Evolutionary conservation across 2,329 filamentous ascomycete species (phyloP), one percentile per base, ranked within the genome.

Genomic region (Scolecobasidium constrictum): DNA sequence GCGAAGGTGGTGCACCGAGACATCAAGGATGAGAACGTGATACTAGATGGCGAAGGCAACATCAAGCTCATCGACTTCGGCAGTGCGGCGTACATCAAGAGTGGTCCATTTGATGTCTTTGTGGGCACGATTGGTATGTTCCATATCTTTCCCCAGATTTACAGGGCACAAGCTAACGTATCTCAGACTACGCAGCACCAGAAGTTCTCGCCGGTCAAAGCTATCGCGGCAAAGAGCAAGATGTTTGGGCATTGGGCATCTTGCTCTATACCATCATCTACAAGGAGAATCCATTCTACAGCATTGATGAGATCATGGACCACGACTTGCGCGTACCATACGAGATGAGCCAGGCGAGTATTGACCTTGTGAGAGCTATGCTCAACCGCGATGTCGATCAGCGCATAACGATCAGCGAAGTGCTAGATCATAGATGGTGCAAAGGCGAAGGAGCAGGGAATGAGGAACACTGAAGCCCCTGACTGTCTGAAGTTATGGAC

Each of bases 221-320:
- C 13, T 98, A 98, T 64, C 78, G 83, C 51, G 92, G 92, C 56
- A 94, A 93, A 63, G 90, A 94, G 61, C 92, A 98, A 68, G 92
- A 98, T 57, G 87, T 98, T 21, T 98, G 92, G 92, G 92, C 92
- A 1, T 73, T 98, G 13, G 92, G 92, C 18, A 96, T 98, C 55
- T 74, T 98, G 19, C 77, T 98, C 12, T 98, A 98, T 68, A 98
- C 92, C 20, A 95, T 98, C 56, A 83, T 96, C 56, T 98, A 98
- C 73, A 98, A 96, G 66, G 92, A 98, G 66, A 98, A 98, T 57
- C 90, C 92, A 1, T 98, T 95, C 63, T 96, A 96, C 72, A 93
- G 84, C 63, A 92, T 96, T 55, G 92, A 98, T 61, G 92, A 98
- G 69, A 98, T 98, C 56, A 93, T 96, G 77, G 92, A 98, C 60